These are phyloP conservation scores for Staphylotrichum tortipilum DNA, from an alignment of 495 filamentous ascomycete genomes.

Conservation along the genomic window DNA sequence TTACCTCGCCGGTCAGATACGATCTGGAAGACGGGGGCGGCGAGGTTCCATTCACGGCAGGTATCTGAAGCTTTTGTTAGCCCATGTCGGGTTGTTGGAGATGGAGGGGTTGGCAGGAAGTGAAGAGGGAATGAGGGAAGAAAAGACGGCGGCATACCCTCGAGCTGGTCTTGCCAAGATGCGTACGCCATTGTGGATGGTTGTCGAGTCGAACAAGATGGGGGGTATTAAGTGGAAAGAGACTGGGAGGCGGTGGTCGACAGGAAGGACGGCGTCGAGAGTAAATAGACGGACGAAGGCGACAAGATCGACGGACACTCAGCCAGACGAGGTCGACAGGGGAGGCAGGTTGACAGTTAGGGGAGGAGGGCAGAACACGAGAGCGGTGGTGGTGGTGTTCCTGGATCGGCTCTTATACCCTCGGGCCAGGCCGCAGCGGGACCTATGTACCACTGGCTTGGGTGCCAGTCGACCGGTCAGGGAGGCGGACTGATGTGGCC, in stretches of 20 bases:
- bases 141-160: constrained; percentile 10
- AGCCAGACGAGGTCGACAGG: too few species aligned
- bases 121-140: not conserved
- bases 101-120: not conserved
- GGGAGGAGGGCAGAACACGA: not conserved
- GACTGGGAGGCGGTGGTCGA: not conserved
- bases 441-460: constrained; percentile 11
- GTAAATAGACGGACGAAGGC: too few species aligned
- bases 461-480: constrained; percentile 7
- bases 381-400: constrained; percentile 6
- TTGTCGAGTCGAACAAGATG: not conserved
- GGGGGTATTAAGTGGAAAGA: too few species aligned
- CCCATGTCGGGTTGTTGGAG: not conserved
- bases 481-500: constrained; percentile 30
- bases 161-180: constrained; percentile 24
- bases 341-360: too few species aligned
- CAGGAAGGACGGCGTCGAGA: not conserved
- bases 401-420: constrained; percentile 11
- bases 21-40: constrained; percentile 56
- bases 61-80: constrained; percentile 38
- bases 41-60: constrained; percentile 48
- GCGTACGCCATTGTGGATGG: constrained; percentile 15
- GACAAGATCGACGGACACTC: too few species aligned
- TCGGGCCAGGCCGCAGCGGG: not conserved
- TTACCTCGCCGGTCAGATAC: constrained; percentile 74